Conservation (phyloP, 2,329 filamentous ascomycete genomes). For the Aspergillus spinulosporus region DNA sequence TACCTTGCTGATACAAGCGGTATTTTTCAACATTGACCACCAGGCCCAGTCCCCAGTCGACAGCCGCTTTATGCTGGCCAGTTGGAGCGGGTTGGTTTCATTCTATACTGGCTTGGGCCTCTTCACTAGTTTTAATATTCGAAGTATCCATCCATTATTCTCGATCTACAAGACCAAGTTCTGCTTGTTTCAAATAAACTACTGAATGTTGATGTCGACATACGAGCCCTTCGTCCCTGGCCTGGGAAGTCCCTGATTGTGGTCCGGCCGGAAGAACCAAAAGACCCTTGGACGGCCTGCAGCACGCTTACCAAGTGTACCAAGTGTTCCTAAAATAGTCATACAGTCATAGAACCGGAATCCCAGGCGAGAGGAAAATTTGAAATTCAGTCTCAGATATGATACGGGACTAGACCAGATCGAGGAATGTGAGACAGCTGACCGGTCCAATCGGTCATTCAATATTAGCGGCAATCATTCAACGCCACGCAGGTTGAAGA, state of each 20-base stretch:
- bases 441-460: slow-evolving; percentile 12
- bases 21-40: background rate
- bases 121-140: too few species aligned
- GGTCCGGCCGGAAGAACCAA: slow-evolving; percentile 1
- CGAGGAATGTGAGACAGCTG: slow-evolving; percentile 17
- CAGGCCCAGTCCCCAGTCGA: too few species aligned
- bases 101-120: background rate
- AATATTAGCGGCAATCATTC: slow-evolving; percentile 20
- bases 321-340: slow-evolving; percentile 8
- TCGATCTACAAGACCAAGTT: background rate
- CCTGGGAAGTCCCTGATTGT: background rate
- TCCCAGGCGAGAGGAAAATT: slow-evolving; percentile 3
- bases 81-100: background rate
- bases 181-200: background rate
- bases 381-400: slow-evolving; percentile 7
- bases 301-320: background rate
- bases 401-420: slow-evolving; percentile 6
- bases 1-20: background rate
- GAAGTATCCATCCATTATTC: too few species aligned
- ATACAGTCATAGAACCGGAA: background rate
- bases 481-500: slow-evolving; percentile 15
- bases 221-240: background rate
- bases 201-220: background rate
- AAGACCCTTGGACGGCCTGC: background rate
- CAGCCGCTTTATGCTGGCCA: too few species aligned